Conservation (phyloP, 2,329 filamentous ascomycete genomes). For the Sclerotinia trifoliorum region DNA sequence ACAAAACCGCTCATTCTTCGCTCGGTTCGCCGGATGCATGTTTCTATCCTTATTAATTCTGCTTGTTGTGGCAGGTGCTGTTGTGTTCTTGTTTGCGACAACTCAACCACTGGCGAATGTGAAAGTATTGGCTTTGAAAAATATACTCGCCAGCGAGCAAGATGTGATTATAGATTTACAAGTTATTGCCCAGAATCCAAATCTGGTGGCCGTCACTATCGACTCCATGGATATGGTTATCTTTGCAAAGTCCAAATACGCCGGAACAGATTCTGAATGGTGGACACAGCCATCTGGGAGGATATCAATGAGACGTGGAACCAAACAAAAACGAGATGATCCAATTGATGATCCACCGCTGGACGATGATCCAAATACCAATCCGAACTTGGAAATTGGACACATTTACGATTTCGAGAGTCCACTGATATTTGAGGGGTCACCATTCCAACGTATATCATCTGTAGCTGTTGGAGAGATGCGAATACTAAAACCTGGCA, state of each 20-base stretch:
- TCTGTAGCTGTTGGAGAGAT: conserved; percentile 80
- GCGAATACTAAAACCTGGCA: conserved; percentile 78
- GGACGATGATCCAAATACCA: conserved; percentile 62
- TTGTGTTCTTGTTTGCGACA: conserved; percentile 86
- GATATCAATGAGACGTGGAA: conserved; percentile 40
- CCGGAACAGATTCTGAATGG: conserved; percentile 62
- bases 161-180: conserved; percentile 92
- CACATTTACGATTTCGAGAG: conserved; percentile 85
- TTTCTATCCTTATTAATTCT: conserved; percentile 79
- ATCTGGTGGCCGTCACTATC: conserved; percentile 83
- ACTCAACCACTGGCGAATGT: conserved; percentile 83
- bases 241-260: conserved; percentile 90
- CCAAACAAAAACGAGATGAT: conserved; percentile 33
- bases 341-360: conserved; percentile 40
- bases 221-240: conserved; percentile 86
- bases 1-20: conserved; percentile 60
- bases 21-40: conserved; percentile 80
- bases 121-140: conserved; percentile 75
- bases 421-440: conserved; percentile 83
- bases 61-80: conserved; percentile 77
- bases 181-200: conserved; percentile 87
- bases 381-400: conserved; percentile 89
- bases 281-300: conserved; percentile 46
- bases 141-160: conserved; percentile 89
- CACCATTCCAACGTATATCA: conserved; percentile 72